phyloP scores from a whole-genome alignment of 495 filamentous ascomycete genomes.

The Aspergillus homomorphus region DNA sequence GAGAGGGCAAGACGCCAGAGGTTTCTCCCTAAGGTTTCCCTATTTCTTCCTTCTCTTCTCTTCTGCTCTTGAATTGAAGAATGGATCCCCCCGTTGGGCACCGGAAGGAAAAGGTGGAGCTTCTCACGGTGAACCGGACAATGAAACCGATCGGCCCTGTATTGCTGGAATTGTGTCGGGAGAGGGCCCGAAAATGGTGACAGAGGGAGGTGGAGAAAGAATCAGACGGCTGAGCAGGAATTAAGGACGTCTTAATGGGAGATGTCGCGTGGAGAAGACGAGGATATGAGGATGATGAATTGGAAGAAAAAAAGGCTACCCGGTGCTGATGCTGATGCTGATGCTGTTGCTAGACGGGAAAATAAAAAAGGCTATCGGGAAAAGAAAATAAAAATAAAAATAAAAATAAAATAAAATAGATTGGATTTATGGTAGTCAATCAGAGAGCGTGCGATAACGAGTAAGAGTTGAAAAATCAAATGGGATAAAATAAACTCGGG shows the following conservation, averaged over 20 bases:
- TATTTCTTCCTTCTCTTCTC: background rate
- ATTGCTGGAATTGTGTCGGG: background rate
- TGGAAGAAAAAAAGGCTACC: too few species aligned
- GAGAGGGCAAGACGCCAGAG: background rate
- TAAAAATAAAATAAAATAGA: conserved; percentile 1
- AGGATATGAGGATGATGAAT: background rate
- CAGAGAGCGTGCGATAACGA: background rate
- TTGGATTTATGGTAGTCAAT: too few species aligned
- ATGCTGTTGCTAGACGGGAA: conserved; percentile 3
- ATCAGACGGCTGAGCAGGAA: too few species aligned
- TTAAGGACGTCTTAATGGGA: background rate
- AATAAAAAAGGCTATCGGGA: conserved; percentile 5
- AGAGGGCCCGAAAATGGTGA: conserved; percentile 6
- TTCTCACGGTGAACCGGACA: background rate
- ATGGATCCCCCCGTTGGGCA: background rate
- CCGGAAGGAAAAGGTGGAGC: background rate
- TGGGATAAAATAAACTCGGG: conserved; percentile 20
- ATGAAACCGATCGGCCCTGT: background rate
- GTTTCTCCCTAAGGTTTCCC: too few species aligned
- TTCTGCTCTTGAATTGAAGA: background rate
- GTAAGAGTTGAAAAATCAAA: conserved; percentile 20
- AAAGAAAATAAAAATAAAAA: conserved; percentile 10
- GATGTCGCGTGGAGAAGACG: background rate
- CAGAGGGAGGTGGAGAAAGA: background rate
- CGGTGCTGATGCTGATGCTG: conserved; percentile 1